A percentile compares a stretch with the other conserved stretches of the same genome.
phyloP scores from a whole-genome alignment of 352 stramenopile species.

The Globisporangium parvum region DNA sequence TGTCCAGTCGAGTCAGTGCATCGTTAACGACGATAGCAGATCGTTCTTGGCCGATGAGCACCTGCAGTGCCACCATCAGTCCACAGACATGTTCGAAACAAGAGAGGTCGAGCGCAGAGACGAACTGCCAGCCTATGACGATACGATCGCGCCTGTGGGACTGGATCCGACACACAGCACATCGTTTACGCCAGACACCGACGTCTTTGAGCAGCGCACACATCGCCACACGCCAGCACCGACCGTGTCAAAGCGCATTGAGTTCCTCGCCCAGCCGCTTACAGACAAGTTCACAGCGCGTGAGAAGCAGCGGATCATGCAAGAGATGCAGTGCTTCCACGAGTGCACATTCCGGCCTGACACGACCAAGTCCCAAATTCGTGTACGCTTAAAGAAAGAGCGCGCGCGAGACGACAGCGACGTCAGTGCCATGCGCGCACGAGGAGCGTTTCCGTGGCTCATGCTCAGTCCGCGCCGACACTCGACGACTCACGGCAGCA shows the following conservation, averaged over 20 bases:
- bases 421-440: background rate
- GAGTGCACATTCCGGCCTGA: slow-evolving; percentile 73
- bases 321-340: slow-evolving; percentile 50
- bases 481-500: background rate
- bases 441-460: slow-evolving; percentile 46
- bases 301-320: slow-evolving; percentile 51
- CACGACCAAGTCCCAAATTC: slow-evolving; percentile 16
- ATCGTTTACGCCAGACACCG: background rate
- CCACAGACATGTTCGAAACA: no score
- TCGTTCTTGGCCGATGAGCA: no score
- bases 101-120: no score
- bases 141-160: no score
- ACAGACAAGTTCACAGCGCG: slow-evolving; percentile 50
- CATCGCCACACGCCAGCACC: background rate
- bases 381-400: background rate
- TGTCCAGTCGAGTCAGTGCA: no score
- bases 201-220: background rate
- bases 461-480: slow-evolving; percentile 48
- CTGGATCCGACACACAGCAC: background rate
- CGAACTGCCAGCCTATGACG: background rate
- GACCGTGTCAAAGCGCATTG: slow-evolving; percentile 21
- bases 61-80: no score
- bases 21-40: no score
- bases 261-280: slow-evolving; percentile 44
- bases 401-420: background rate